Base-by-base conservation (phyloP, 2,329 filamentous ascomycete genomes). In the Alternaria alternata region DNA sequence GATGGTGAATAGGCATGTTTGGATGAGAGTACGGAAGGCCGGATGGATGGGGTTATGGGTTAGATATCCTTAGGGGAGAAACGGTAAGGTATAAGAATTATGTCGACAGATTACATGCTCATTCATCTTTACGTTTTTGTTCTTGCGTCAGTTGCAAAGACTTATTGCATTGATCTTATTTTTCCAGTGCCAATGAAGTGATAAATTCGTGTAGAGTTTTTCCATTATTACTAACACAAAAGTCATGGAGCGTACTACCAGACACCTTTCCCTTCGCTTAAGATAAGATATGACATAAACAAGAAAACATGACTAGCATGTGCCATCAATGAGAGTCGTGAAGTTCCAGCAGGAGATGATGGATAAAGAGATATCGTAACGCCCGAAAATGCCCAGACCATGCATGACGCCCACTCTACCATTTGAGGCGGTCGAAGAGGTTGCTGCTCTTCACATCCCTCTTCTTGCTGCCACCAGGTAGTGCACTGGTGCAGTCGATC, bases 401-500 rank as follows among this genome's bases (percentile, higher is more conserved):
- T 49, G 12, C 49, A 30, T 20, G 18, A 7, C 24, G 24, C 3
- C n/a, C 30, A 28, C 14, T 24, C 51, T 62, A 68, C 64, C 63
- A 72, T 51, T 49, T 65, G 11, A 75, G 53, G 3, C 73, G 65
- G 20, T 75, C 73, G 14, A 67, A 69, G 5, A 75, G n/a, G 11
- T 71, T 67, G 24, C 70, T 63, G n/a, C 51, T 61, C 65, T 59
- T 75, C 41, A 77, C 63, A 46, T 78, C 75, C 22, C 75, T 62
- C 72, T 74, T 76, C 52, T 48, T 54, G 43, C 70, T 75, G 1
- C 72, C 74, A 0, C 70, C 71, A 16, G 74, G 75, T 16, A 79
- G 63, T 18, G 74, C 75, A 32, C 55, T 59, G 0, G 76, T 76
- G 59, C 77, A 79, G 56, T 79, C 77, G 9, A 73, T 60, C 14